Evolutionary conservation across 2,329 filamentous ascomycete species (phyloP), one percentile per base, ranked within the genome.

Genomic region (Chrysosporium queenslandicum): DNA sequence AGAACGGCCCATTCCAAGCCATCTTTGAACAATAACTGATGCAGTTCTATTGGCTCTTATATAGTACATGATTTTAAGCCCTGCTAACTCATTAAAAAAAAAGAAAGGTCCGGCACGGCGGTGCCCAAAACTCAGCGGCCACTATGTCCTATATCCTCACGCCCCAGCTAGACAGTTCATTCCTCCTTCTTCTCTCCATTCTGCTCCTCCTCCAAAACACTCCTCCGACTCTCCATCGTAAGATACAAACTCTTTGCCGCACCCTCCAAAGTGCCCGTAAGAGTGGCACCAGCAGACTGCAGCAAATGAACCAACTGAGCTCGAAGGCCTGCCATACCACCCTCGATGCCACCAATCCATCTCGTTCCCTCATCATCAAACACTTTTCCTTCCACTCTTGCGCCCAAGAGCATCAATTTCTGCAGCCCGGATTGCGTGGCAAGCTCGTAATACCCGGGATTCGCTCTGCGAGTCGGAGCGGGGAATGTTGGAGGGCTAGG

Each of bases 381-480:
- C 29, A 88, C 80, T 67, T 82, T 84, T 57, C 86, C 86, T 64
- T 98, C 92, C 27, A 96, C 79, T 48, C 92, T 78, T 12, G 90
- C 90, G 50, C 89, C 92, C 12, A 98, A 72, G 30, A 98, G 71
- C 67, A 94, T 76, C 57, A 98, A 71, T 72, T 98, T 98, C 63
- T 88, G 82, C 60, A 98, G 67, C 6, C 86, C 92, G 58, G 74
- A 80, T 69, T 96, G 90, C 51, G 91, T 87, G 1, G 77, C 68
- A 0, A 81, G 77, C 52, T 96, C 91, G 67, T 94, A 79, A 70
- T 89, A 95, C 11, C 83, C 82, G 0, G 91, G 89, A 62, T 79
- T 87, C 61, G 80, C 83, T 67, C 78, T 84, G 55, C 87, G 78
- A 48, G 80, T 81, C 1, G 91, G 91, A 3, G 87, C 82, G 0